A percentile compares a stretch with the other conserved stretches of the same genome.
Evolutionary conservation across 768 basidiomycete genomes (phyloP).

Genomic region (Mycena maculata): DNA sequence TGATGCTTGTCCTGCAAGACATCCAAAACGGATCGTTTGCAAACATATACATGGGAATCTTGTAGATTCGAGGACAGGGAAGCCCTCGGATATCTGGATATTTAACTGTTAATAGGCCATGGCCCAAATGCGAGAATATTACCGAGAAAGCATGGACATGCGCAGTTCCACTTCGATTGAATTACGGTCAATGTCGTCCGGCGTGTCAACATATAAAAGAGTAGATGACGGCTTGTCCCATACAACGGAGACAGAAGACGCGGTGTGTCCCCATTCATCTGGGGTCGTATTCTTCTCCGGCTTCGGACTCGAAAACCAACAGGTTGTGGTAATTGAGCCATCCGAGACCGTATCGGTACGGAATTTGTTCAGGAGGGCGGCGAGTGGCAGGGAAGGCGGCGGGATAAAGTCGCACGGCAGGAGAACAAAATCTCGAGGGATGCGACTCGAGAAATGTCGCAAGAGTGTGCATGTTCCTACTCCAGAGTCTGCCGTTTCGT

Average conservation of each 20-base stretch:
- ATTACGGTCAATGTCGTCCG: conserved; percentile 75
- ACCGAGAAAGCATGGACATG: conserved; percentile 82
- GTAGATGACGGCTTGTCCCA: conserved; percentile 77
- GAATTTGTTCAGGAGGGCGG: conserved; percentile 82
- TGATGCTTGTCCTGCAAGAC: conserved; percentile 73
- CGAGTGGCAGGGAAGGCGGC: conserved; percentile 77
- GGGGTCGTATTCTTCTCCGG: conserved; percentile 65
- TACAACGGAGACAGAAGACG: conserved; percentile 63
- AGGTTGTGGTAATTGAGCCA: conserved; percentile 72
- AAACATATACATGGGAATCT: conserved; percentile 94
- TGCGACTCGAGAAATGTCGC: conserved; percentile 79
- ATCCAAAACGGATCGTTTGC: conserved; percentile 79
- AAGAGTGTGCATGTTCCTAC: conserved; percentile 82
- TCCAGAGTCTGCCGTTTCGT: conserved; percentile 73
- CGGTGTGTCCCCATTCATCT: conserved; percentile 74
- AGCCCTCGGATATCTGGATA: conserved; percentile 73
- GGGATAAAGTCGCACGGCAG: conserved; percentile 94
- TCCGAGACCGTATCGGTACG: conserved; percentile 75
- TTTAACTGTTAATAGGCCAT: conserved; percentile 9
- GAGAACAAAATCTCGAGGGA: conserved; percentile 87
- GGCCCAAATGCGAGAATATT: conserved; percentile 29
- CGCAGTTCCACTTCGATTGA: conserved; percentile 78
- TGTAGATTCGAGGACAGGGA: conserved; percentile 74
- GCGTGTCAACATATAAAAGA: conserved; percentile 77
- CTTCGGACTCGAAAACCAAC: conserved; percentile 67